Evolutionary conservation across 2,329 filamentous ascomycete species (phyloP), one percentile per base, ranked within the genome.

Genomic region (Pezicula neosporulosa): DNA sequence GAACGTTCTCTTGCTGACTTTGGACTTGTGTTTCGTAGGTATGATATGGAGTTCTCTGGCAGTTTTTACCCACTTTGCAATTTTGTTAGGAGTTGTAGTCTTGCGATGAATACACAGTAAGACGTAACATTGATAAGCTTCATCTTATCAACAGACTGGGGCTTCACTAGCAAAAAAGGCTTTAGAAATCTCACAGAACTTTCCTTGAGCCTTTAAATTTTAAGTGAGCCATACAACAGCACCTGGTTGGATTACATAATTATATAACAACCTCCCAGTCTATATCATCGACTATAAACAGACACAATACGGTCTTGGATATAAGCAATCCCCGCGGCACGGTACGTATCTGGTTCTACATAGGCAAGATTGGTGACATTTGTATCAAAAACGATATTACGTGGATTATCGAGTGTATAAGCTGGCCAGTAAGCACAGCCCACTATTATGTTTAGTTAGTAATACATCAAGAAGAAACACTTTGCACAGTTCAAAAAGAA

Each of bases 41-140:
- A 91, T 58, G 88, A 93, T 64, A 87, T 92, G 78, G 85, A 90
- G 28, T 92, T 89, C 60, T 75, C 75, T 24, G 87, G 88, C 0
- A 77, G 81, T 0, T 79, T 90, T 35, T 90, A 85, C 70, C 78
- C 86, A 8, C 51, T 66, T 3, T 60, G 59, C 54, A 57, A 59
- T 44, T 60, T 66, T 21, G 60, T 56, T 2, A 51, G 62, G 41
- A 60, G 54, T 50, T 43, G 58, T 7, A 36, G 18, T 36, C 37
- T 47, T 27, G 16, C 41, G 9, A 44, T 24, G 24, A 24, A 24
- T 24, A 24, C 24, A 24, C 5, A 24, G 3, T 24, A 24, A 6
- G 24, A 24, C 24, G 7, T 24, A 24, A 24, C 24, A 24, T 24
- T 24, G 24, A 6, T 24, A 24, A 6, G 1, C 7, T 24, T 24